Evolutionary conservation across 495 filamentous ascomycete genomes (phyloP), one percentile per base, ranked within the genome.

Genomic region (Baudoinia panamericana): DNA sequence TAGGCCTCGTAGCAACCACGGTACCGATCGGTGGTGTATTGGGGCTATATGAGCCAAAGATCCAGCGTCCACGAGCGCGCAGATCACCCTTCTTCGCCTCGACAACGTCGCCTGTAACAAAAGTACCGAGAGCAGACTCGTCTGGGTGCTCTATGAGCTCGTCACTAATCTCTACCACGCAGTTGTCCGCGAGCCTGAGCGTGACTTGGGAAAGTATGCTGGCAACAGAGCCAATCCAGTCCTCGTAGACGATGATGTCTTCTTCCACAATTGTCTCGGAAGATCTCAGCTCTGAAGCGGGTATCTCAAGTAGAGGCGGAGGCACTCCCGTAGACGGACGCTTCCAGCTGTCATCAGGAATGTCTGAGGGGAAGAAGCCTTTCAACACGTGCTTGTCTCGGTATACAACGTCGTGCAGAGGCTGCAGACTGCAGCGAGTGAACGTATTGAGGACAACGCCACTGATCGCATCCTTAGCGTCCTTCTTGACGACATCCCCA

Each of bases 21-120:
- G 58, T 66, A 26, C 63, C 73, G 13, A 55, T 50, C 2, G 66
- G 58, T 5, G 47, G 33, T 8, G 66, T 52, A 22, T 60, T 53
- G 52, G 56, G 61, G 43, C 67, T 55, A 41, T 70, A 75, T 29
- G 59, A 54, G 1, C 67, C 69, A 32, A 59, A 65, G 37, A 60
- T 56, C 67, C 69, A 73, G 23, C 58, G 50, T 0, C 69, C 69
- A n/a, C n/a, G n/a, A 36, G 59, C 50, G 26, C 63, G 55, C 31
- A 78, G 43, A 43, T 73, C 71, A 10, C 55, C 63, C 28, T 67
- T 66, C 37, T 62, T 63, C 0, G 71, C 73, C 24, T 53, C 49
- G 9, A 68, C 64, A 29, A 56, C 58, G 44, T 73, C 66, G 6
- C 75, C 75, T 4, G 63, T 47, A 24, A 31, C 22, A 20, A 54